phyloP scores from a whole-genome alignment of 1,284 basidiomycete genomes.

The Testicularia cyperi region DNA sequence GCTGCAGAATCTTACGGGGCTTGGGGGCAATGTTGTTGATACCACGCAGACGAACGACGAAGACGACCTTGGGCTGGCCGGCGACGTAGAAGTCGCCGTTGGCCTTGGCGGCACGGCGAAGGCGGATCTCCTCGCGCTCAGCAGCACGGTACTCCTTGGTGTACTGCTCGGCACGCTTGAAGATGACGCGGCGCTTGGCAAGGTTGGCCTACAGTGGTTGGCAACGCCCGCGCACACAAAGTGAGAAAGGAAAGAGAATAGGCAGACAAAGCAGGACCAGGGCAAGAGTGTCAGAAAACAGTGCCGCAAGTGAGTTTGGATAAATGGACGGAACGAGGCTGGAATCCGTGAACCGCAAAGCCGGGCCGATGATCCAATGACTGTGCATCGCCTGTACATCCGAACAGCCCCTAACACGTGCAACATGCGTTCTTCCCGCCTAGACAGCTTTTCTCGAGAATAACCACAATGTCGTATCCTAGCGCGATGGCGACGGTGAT shows the following conservation, averaged over 20 bases:
- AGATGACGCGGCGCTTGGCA: constrained; percentile 93
- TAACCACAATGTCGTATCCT: no score
- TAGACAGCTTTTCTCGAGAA: no score
- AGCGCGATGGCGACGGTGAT: no score
- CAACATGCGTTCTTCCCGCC: no score
- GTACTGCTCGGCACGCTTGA: constrained; percentile 98
- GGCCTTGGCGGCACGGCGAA: constrained; percentile 88
- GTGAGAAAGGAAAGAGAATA: constrained; percentile 9
- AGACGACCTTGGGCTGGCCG: constrained; percentile 95
- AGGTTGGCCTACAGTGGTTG: constrained; percentile 83
- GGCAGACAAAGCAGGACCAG: not conserved
- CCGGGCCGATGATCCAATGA: no score
- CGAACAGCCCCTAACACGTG: no score
- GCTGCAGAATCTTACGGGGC: constrained; percentile 97
- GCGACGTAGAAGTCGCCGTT: constrained; percentile 96
- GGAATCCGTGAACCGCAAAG: no score
- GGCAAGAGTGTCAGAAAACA: constrained; percentile 10
- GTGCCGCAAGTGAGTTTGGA: no score
- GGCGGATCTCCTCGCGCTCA: constrained; percentile 95
- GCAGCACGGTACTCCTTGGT: constrained; percentile 91
- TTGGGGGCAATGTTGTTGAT: constrained; percentile 99
- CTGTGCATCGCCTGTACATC: constrained; percentile 3
- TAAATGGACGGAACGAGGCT: no score
- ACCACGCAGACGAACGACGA: constrained; percentile 88
- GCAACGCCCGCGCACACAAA: no score